A percentile compares a stretch with the other conserved stretches of the same genome.
Conservation (phyloP, 208 protist genomes). For the Vickermania spadyakhi region DNA sequence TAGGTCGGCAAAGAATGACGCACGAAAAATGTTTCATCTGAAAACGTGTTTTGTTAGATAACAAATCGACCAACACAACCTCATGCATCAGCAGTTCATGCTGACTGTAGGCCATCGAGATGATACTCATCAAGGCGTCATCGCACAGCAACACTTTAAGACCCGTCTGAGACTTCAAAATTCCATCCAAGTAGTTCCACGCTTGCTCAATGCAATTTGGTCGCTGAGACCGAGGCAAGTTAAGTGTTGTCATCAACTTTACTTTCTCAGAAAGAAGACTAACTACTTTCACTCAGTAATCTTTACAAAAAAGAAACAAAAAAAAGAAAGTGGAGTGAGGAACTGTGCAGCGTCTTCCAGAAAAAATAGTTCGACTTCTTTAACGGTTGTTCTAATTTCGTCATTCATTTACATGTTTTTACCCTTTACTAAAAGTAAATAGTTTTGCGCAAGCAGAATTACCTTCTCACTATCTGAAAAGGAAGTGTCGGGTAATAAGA, state of each 20-base stretch:
- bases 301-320: too few relatives aligned
- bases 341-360: too few relatives aligned
- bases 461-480: too few relatives aligned
- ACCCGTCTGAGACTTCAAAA: constrained; percentile 33
- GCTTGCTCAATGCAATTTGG: constrained; percentile 70
- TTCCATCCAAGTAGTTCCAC: constrained; percentile 60
- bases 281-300: too few relatives aligned
- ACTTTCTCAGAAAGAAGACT: too few relatives aligned
- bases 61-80: constrained; percentile 94
- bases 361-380: too few relatives aligned
- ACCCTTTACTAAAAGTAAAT: too few relatives aligned
- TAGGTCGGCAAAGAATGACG: constrained; percentile 89
- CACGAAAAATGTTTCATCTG: constrained; percentile 92
- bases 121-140: constrained; percentile 88
- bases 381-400: too few relatives aligned
- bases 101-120: constrained; percentile 93
- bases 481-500: too few relatives aligned
- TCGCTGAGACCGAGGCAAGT: constrained; percentile 5
- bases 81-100: constrained; percentile 95
- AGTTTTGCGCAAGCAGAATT: too few relatives aligned
- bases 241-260: neutral
- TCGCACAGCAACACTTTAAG: constrained; percentile 96
- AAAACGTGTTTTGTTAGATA: constrained; percentile 81
- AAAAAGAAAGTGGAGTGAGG: too few relatives aligned
- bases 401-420: too few relatives aligned